Conservation (phyloP, 139 green algal species). For the Chlorella sp. region DNA sequence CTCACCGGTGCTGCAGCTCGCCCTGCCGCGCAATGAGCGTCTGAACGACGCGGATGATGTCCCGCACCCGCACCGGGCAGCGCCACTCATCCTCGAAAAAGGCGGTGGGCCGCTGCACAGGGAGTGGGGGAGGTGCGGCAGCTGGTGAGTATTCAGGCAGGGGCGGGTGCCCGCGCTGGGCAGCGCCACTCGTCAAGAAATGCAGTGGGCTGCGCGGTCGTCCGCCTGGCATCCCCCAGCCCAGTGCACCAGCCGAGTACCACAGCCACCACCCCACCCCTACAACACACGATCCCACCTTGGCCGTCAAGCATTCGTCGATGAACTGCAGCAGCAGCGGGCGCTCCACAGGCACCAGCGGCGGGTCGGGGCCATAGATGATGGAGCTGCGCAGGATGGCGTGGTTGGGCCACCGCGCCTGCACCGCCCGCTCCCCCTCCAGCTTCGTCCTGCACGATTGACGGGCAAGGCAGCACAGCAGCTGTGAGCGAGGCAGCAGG, state of each 20-base stretch:
- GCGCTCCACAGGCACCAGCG: constrained; percentile 53
- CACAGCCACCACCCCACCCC: background rate
- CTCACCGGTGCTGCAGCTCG: constrained; percentile 2
- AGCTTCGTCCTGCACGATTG: constrained; percentile 71
- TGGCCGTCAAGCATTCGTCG: constrained; percentile 31
- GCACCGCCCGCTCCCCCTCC: constrained; percentile 67
- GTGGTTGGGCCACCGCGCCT: constrained; percentile 39
- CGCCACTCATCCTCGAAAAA: constrained; percentile 63
- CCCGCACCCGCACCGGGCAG: constrained; percentile 44
- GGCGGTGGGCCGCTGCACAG: constrained; percentile 22
- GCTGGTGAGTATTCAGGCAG: too few species aligned
- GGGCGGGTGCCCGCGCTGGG: too few species aligned
- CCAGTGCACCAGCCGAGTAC: background rate
- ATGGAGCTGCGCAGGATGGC: constrained; percentile 76
- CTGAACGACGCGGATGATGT: constrained; percentile 47
- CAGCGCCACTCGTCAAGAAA: too few species aligned
- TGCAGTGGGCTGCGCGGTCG: too few species aligned
- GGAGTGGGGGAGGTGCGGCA: background rate
- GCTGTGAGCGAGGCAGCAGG: too few species aligned
- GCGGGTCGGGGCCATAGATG: constrained; percentile 77
- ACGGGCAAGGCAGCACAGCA: too few species aligned
- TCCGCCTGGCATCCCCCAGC: too few species aligned
- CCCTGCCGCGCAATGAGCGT: constrained; percentile 33
- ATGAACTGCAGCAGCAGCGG: constrained; percentile 85
- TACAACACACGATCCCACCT: background rate